A percentile compares a stretch with the other conserved stretches of the same genome.
Evolutionary conservation across 352 stramenopile species (phyloP).

Genomic region (Saprolegnia diclina): DNA sequence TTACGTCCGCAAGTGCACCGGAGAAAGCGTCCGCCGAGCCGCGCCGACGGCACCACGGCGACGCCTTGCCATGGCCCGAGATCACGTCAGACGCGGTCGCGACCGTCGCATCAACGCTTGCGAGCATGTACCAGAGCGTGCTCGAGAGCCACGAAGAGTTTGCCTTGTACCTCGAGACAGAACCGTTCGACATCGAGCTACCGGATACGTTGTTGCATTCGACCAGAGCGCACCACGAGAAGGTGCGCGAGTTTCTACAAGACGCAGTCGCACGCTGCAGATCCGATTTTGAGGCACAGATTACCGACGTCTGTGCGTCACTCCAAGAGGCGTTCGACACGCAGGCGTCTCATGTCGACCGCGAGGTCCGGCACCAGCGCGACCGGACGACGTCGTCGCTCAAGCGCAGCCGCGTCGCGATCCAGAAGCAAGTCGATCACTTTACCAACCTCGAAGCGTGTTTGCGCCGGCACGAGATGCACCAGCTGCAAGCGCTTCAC

Average conservation of each 20-base stretch:
- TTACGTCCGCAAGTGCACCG: not conserved
- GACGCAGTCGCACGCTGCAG: not conserved
- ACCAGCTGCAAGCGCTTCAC: not conserved
- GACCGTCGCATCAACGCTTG: not conserved
- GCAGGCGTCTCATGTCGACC: not conserved
- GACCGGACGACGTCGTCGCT: not conserved
- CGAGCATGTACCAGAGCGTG: not conserved
- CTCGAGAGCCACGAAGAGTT: not conserved
- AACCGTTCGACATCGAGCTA: not conserved
- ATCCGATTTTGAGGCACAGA: not conserved
- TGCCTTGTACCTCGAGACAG: not conserved
- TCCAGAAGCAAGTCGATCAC: not conserved
- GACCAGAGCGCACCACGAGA: not conserved
- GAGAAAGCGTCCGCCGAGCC: not conserved
- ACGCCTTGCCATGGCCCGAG: not conserved
- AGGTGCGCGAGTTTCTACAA: not conserved
- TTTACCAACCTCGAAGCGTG: conserved; percentile 14
- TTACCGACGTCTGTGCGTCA: not conserved
- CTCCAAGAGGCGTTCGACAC: not conserved
- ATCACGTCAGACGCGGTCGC: not conserved
- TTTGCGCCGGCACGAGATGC: conserved; percentile 8
- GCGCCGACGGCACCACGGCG: not conserved
- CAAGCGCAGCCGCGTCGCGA: conserved; percentile 9
- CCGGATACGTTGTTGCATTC: not conserved
- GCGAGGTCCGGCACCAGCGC: not conserved